Evolutionary conservation across 805 yeast species (phyloP).

Genomic region (Candida ovalis): DNA sequence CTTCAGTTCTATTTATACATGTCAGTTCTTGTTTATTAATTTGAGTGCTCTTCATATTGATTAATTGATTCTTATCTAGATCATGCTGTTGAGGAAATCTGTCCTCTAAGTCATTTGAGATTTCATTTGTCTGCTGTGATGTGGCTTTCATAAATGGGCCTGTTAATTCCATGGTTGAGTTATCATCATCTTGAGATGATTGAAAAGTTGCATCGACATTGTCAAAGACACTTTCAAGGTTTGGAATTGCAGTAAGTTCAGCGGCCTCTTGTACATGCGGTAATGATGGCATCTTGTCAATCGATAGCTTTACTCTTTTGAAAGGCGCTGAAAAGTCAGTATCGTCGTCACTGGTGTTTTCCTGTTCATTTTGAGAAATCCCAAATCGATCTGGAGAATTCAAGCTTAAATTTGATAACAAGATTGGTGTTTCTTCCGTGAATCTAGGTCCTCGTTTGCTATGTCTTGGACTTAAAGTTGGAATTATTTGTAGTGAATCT

Average conservation of each 20-base stretch:
- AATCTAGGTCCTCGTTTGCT: background rate
- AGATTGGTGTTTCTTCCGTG: background rate
- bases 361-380: background rate
- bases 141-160: conserved; percentile 15
- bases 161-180: conserved; percentile 18
- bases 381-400: background rate
- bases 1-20: conserved; percentile 4
- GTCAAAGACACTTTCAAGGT: conserved; percentile 7
- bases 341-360: conserved; percentile 5
- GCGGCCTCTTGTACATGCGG: background rate
- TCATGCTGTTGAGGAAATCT: background rate
- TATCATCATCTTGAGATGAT: conserved; percentile 13
- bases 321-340: conserved; percentile 15
- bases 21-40: background rate
- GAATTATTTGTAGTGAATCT: conserved; percentile 29
- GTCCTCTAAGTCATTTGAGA: background rate
- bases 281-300: conserved; percentile 23
- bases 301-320: conserved; percentile 8
- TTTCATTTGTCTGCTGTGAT: background rate
- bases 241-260: conserved; percentile 13
- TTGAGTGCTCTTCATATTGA: conserved; percentile 1
- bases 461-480: conserved; percentile 17
- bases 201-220: conserved; percentile 1
- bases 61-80: conserved; percentile 5
- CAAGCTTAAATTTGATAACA: background rate